Evolutionary conservation across 768 basidiomycete species (phyloP).

Genomic region (Tephrocybe sp.): DNA sequence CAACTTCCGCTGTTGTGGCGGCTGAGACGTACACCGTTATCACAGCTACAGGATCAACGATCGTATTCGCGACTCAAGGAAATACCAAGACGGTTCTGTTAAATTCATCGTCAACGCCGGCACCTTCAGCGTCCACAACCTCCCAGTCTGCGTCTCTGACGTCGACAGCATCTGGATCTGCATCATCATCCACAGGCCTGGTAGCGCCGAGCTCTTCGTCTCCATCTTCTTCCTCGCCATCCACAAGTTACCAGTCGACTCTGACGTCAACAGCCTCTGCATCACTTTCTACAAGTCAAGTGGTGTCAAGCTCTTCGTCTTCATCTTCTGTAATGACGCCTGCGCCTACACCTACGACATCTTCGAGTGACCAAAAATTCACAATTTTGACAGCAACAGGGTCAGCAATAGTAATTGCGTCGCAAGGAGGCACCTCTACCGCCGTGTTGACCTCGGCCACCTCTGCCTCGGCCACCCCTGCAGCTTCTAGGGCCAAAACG

Average conservation of each 20-base stretch:
- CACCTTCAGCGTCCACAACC: neutral
- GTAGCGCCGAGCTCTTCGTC: neutral
- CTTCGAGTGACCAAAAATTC: too few species aligned
- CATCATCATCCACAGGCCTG: too few species aligned
- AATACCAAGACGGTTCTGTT: conserved; percentile 10
- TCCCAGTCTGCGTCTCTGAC: neutral
- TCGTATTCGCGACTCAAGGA: conserved; percentile 12
- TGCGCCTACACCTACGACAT: too few species aligned
- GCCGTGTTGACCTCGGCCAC: neutral
- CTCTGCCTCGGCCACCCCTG: neutral
- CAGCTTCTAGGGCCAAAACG: neutral
- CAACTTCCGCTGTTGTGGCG: neutral
- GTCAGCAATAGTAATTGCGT: neutral
- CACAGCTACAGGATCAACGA: conserved; percentile 10
- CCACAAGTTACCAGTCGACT: neutral
- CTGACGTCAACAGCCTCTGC: neutral
- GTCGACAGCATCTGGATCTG: neutral
- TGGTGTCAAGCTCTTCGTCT: too few species aligned
- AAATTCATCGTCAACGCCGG: conserved; percentile 1
- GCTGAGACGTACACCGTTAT: conserved; percentile 14
- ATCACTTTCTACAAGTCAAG: neutral
- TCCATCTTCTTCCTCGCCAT: neutral
- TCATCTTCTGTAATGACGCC: too few species aligned
- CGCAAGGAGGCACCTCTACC: too few species aligned
- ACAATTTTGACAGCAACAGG: neutral